A percentile compares a stretch with the other conserved stretches of the same genome.
phyloP scores from a whole-genome alignment of 441 rosid genomes.

The Gossypium davidsonii region DNA sequence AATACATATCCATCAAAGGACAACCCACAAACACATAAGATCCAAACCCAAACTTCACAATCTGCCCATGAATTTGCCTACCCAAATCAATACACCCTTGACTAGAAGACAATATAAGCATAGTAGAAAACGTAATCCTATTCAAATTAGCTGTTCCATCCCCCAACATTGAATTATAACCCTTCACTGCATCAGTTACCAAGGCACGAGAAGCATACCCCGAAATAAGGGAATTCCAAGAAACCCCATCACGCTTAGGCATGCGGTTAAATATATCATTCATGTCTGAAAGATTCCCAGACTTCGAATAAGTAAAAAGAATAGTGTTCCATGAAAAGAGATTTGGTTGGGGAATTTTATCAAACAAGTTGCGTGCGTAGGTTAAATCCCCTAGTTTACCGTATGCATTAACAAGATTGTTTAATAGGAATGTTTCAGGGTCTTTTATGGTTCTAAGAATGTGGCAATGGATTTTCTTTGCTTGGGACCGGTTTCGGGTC shows the following conservation, averaged over 20 bases:
- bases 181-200: conserved; percentile 43
- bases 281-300: conserved; percentile 52
- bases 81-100: conserved; percentile 45
- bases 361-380: conserved; percentile 68
- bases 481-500: conserved; percentile 32
- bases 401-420: conserved; percentile 48
- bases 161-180: conserved; percentile 60
- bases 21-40: conserved; percentile 62
- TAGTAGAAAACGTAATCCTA: conserved; percentile 67
- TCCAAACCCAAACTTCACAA: conserved; percentile 62
- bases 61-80: conserved; percentile 66
- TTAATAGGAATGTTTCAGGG: conserved; percentile 53
- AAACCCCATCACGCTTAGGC: conserved; percentile 58
- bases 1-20: conserved; percentile 80
- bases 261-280: conserved; percentile 42
- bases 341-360: conserved; percentile 52
- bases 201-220: conserved; percentile 52
- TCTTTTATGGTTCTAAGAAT: conserved; percentile 38
- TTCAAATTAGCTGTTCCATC: conserved; percentile 46
- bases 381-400: conserved; percentile 30
- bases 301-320: conserved; percentile 66
- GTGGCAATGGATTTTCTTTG: conserved; percentile 61
- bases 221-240: conserved; percentile 76
- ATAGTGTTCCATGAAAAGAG: conserved; percentile 73
- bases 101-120: conserved; percentile 60